These are phyloP conservation scores for Boletus subcaerulescens DNA, from an alignment of 768 basidiomycete species.

Conservation along the genomic window DNA sequence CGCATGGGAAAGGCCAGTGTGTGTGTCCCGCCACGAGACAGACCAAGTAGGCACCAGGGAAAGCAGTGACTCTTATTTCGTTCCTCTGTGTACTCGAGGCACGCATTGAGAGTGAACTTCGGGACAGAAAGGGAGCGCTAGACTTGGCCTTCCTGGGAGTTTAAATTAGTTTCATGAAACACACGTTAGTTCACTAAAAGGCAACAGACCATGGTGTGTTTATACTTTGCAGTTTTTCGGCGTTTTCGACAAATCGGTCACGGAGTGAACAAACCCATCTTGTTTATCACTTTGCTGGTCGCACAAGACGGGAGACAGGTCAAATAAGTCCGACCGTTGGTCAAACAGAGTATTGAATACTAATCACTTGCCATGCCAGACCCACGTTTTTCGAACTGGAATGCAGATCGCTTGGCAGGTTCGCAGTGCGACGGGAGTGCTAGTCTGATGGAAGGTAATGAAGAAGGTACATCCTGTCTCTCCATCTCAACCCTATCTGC, in stretches of 20 bases:
- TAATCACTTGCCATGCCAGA: background rate
- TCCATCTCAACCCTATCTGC: background rate
- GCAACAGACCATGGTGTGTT: background rate
- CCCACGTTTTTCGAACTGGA: background rate
- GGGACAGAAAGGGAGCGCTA: no score
- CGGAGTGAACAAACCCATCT: background rate
- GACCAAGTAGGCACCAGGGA: background rate
- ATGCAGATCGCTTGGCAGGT: background rate
- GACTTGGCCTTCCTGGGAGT: no score
- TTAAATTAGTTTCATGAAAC: no score
- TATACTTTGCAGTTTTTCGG: background rate
- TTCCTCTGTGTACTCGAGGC: no score
- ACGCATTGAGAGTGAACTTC: no score
- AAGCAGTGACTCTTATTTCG: no score
- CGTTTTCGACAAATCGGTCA: background rate
- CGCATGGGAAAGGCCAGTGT: no score
- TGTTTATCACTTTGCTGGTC: background rate
- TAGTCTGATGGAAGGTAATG: background rate
- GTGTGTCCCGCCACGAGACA: background rate
- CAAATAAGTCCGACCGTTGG: background rate
- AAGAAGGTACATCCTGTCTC: background rate
- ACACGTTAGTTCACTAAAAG: no score
- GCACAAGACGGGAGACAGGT: background rate
- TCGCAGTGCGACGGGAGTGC: background rate
- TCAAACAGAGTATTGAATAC: background rate